Evolutionary conservation across 352 stramenopile genomes (phyloP).

Genomic region (Globisporangium spiculum): DNA sequence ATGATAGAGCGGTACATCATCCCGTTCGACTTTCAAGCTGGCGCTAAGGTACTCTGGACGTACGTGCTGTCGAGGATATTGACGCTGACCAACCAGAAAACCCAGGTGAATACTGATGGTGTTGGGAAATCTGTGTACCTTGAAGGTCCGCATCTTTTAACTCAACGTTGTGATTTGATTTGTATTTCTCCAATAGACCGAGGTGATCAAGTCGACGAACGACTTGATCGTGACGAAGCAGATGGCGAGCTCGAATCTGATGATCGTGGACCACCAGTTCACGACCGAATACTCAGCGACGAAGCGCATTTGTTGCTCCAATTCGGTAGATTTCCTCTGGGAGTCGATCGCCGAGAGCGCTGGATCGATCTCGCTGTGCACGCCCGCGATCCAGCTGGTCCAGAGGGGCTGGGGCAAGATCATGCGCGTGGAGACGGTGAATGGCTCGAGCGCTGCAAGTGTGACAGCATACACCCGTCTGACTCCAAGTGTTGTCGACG

Average conservation of each 20-base stretch:
- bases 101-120: conserved; percentile 12
- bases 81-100: conserved; percentile 22
- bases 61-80: conserved; percentile 26
- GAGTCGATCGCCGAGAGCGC: conserved; percentile 10
- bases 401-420: conserved; percentile 16
- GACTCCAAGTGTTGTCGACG: conserved; percentile 20
- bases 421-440: neutral
- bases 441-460: neutral
- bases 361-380: neutral
- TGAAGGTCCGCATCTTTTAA: neutral
- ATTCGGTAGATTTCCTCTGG: conserved; percentile 13
- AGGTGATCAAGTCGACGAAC: conserved; percentile 20
- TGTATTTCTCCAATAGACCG: neutral
- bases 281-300: conserved; percentile 21
- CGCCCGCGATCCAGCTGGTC: conserved; percentile 6
- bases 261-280: conserved; percentile 10
- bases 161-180: neutral
- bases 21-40: conserved; percentile 13
- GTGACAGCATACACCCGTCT: conserved; percentile 27
- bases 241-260: conserved; percentile 3
- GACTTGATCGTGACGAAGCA: conserved; percentile 20
- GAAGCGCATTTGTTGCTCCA: conserved; percentile 24
- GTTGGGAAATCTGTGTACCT: neutral
- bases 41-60: conserved; percentile 34
- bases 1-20: conserved; percentile 18